Evolutionary conservation across 768 basidiomycete genomes (phyloP).

Genomic region (Lactifluus hygrophoroides): DNA sequence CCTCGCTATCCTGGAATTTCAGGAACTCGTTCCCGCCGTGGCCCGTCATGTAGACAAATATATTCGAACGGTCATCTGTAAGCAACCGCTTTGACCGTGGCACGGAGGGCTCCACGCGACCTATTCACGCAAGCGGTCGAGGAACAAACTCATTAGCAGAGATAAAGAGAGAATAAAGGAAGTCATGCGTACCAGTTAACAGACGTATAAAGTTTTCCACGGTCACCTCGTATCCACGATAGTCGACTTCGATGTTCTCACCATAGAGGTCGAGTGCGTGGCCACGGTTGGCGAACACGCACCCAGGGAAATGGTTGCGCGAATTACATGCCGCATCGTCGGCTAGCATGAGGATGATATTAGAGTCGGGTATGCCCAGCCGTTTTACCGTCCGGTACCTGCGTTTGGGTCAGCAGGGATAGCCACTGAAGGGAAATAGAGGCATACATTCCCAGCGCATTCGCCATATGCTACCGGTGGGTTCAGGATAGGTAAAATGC

Average conservation of each 20-base stretch:
- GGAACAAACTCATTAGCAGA: neutral
- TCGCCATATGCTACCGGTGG: conserved; percentile 82
- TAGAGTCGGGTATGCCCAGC: conserved; percentile 95
- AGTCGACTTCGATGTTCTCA: conserved; percentile 96
- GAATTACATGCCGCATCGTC: conserved; percentile 94
- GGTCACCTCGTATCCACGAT: conserved; percentile 95
- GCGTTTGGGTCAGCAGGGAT: neutral
- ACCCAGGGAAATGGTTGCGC: conserved; percentile 85
- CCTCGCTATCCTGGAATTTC: conserved; percentile 98
- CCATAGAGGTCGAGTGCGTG: conserved; percentile 86
- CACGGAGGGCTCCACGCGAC: conserved; percentile 73
- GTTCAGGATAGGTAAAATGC: neutral
- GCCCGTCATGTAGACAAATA: conserved; percentile 98
- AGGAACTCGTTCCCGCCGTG: conserved; percentile 98
- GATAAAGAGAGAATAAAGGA: neutral
- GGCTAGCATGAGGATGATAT: conserved; percentile 98
- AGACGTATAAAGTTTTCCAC: conserved; percentile 94
- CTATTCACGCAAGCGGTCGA: conserved; percentile 33
- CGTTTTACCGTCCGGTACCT: conserved; percentile 99
- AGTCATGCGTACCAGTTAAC: conserved; percentile 61
- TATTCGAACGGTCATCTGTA: conserved; percentile 82
- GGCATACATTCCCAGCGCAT: conserved; percentile 90
- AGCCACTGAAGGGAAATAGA: neutral
- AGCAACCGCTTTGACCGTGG: conserved; percentile 90
- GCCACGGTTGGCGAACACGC: conserved; percentile 84